Percentiles rank a stretch among this genome's conserved stretches.
phyloP scores from a whole-genome alignment of 139 green algal genomes.

The Chlamydomonas incerta region DNA sequence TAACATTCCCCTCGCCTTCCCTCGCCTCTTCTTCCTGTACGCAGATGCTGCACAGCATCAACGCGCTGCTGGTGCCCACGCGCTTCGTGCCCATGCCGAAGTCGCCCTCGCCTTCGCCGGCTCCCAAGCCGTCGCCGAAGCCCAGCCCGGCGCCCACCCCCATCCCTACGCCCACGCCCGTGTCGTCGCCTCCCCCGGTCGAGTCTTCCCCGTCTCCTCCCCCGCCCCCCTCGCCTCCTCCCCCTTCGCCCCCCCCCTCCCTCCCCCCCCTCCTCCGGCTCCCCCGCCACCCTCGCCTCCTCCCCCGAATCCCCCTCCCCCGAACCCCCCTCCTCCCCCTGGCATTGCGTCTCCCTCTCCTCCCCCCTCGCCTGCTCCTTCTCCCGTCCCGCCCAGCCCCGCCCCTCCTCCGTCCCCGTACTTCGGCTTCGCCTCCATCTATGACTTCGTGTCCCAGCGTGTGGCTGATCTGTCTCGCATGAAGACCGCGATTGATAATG shows the following conservation, averaged over 20 bases:
- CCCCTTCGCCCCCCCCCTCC: not conserved
- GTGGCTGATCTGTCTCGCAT: not conserved
- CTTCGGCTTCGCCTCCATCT: constrained; percentile 6
- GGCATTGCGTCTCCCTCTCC: not conserved
- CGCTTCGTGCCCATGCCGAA: not conserved
- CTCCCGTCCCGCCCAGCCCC: not conserved
- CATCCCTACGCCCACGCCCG: not conserved
- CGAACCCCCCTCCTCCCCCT: not conserved
- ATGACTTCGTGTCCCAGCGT: not conserved
- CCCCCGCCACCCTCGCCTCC: constrained; percentile 3
- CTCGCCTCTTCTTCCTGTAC: not conserved
- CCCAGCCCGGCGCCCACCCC: not conserved
- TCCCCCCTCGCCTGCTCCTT: not conserved
- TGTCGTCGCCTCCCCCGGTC: not conserved
- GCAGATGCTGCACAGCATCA: constrained; percentile 3
- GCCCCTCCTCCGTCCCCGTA: constrained; percentile 8
- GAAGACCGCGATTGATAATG: not conserved
- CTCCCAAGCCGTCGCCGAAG: not conserved
- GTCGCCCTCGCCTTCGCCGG: not conserved
- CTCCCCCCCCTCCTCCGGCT: not conserved
- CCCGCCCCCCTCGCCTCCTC: not conserved
- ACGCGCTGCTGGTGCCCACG: not conserved
- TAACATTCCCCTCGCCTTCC: not conserved
- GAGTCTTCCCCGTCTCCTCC: not conserved
- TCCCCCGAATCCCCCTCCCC: not conserved